Evolutionary conservation across 1,284 basidiomycete species (phyloP), one percentile per base, ranked within the genome.

Genomic region (Cryptococcus jaspeensis): DNA sequence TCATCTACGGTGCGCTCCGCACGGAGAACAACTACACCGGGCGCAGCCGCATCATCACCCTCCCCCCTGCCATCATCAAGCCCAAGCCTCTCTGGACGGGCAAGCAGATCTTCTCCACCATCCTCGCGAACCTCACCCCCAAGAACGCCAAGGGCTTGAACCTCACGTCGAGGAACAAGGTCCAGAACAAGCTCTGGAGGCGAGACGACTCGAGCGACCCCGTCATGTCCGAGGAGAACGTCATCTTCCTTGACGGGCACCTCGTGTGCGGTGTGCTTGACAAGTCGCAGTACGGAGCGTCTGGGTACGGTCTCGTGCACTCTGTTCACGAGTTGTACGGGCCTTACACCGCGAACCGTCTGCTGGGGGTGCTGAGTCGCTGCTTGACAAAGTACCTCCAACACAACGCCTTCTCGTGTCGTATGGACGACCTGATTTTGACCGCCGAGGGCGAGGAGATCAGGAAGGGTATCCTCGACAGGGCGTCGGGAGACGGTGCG

Each of bases 321-420:
- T 96, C 96, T 1, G 89, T 96, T n/a, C 93, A 95, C 77, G 96
- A 99, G 72, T 81, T 99, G n/a, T 99, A 98, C 75, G 95, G 96
- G 5, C 82, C 94, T 12, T 87, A 89, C 61, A 81, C 85, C 18
- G 95, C 96, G 9, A 96, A 94, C 53, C 87, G 88, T 69, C 84
- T 99, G 9, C 86, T 99, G 38, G 92, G 93, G 54, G 88, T 98
- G 60, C 84, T 99, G 59, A 92, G 90, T 72, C 86, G 96, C 52
- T 81, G 98, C 45, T 92, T 99, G 77, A 98, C 96, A 53, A 98
- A 97, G 75, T 98, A 91, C 79, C 82, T 99, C 48, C 95, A 99
- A 72, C 90, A 93, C 72, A 89, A 93, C 39, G 96, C 92, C 0
- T 99, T 99, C 79, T 94, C 95, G 2, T 99, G 96, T 80, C 87